Conservation (phyloP, 1,284 basidiomycete species). For the Boletus semigastroideus region DNA sequence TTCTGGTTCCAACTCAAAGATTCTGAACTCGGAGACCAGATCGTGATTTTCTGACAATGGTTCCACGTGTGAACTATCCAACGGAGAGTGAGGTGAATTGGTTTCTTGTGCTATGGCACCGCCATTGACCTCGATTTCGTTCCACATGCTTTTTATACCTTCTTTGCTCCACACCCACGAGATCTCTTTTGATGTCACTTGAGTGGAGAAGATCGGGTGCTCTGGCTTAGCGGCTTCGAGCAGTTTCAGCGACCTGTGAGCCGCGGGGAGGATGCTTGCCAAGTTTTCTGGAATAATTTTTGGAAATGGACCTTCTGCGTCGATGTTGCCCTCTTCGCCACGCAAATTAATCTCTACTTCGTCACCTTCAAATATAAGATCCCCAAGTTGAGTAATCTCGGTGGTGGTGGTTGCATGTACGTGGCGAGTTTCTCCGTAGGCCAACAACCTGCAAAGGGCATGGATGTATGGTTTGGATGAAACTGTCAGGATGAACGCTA, state of each 20-base stretch:
- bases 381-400: slow-evolving; percentile 18
- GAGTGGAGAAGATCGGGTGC: slow-evolving; percentile 48
- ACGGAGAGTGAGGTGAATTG: neutral
- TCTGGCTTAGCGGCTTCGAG: slow-evolving; percentile 60
- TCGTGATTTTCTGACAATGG: slow-evolving; percentile 17
- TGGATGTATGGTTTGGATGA: slow-evolving; percentile 62
- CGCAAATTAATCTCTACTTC: slow-evolving; percentile 39
- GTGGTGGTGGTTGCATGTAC: slow-evolving; percentile 22
- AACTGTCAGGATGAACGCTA: slow-evolving; percentile 63
- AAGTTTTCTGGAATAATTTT: slow-evolving; percentile 55
- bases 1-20: slow-evolving; percentile 71
- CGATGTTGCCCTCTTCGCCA: slow-evolving; percentile 38
- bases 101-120: neutral
- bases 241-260: slow-evolving; percentile 64
- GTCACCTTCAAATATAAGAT: slow-evolving; percentile 35
- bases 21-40: slow-evolving; percentile 46
- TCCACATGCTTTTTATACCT: slow-evolving; percentile 48
- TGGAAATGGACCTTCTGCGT: slow-evolving; percentile 47
- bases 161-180: slow-evolving; percentile 66
- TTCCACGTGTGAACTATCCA: neutral
- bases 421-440: slow-evolving; percentile 43
- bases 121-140: slow-evolving; percentile 1
- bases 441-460: slow-evolving; percentile 54
- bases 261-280: slow-evolving; percentile 52
- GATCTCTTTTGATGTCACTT: slow-evolving; percentile 36